Base-by-base conservation (phyloP, 371 early-diverging fungal genomes). In the Mucor racemosus region DNA sequence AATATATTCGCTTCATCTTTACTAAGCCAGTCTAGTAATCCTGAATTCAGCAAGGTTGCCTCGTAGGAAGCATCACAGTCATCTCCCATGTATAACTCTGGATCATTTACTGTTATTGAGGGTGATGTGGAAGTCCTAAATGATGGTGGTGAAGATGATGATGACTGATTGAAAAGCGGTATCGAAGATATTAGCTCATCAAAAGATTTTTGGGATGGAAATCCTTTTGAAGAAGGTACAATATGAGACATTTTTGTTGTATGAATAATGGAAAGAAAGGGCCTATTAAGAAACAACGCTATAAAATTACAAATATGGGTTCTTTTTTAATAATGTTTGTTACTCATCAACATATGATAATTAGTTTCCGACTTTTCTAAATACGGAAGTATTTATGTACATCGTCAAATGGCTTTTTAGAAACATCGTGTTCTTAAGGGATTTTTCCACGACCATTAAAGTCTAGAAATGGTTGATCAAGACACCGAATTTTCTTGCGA, bases 41-140 rank as follows among this genome's bases (percentile, higher is more conserved):
- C 73, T 5, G 76, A 74, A 58, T 76, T 67, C 39, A 76, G 58
- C 26, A 79, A 50, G 7, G 69, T 65, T 13, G 68, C 66, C 17
- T 74, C 62, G 62, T 79, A 79, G 56, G 65, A n/a, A 4, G 68
- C 60, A 62, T 78, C 78, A 35, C 72, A 62, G 57, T 76, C 75
- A 33, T 76, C 76, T 15, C 66, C 75, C 66, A 76, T 50, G 15
- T 48, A 62, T 11, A 79, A 60, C 41, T 79, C 79, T 7, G 67
- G 64, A 40, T 71, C 72, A 58, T 53, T 35, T 6, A 15, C 19
- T 7, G 19, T 36, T 50, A 9, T 50, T 9, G 38, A 38, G 5
- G 5, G 11, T 5, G 5, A 10, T 13, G 53, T 40, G 2, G 54
- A n/a, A 7, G 67, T 60, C n/a, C 58, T 41, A 57, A 67, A 62